A percentile compares a stretch with the other conserved stretches of the same genome.
Conservation (phyloP, 176 grass and related monocot genomes). For the Phragmites australis region DNA sequence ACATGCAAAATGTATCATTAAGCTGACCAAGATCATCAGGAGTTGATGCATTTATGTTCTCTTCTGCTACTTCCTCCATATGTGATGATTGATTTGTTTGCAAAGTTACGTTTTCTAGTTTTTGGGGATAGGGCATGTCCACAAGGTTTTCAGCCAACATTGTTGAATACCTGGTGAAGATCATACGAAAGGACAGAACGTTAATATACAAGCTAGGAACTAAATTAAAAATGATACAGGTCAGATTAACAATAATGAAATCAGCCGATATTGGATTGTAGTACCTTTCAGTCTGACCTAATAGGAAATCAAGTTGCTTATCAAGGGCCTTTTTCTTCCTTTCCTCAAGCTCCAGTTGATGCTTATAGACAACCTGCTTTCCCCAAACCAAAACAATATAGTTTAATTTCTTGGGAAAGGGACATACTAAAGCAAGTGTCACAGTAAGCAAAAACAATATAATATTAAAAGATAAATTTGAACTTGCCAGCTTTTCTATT, state of each 20-base stretch:
- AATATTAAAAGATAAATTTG: slow-evolving; percentile 8
- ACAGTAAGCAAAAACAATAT: slow-evolving; percentile 15
- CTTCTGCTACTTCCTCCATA: slow-evolving; percentile 48
- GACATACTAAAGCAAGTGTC: neutral
- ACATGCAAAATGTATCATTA: slow-evolving; percentile 27
- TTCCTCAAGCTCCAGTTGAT: slow-evolving; percentile 90
- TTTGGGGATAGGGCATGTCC: slow-evolving; percentile 53
- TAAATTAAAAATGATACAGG: neutral
- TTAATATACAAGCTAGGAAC: slow-evolving; percentile 15
- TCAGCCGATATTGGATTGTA: neutral
- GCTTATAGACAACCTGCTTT: slow-evolving; percentile 91
- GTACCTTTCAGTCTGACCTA: slow-evolving; percentile 98
- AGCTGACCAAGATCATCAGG: slow-evolving; percentile 47
- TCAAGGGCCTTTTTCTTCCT: slow-evolving; percentile 92
- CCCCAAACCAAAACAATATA: slow-evolving; percentile 19
- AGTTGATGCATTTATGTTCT: slow-evolving; percentile 30
- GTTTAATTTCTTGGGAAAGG: slow-evolving; percentile 24
- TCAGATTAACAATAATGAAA: slow-evolving; percentile 8
- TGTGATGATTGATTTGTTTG: slow-evolving; percentile 48
- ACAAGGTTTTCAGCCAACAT: slow-evolving; percentile 99
- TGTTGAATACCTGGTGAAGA: slow-evolving; percentile 80
- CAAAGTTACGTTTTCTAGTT: slow-evolving; percentile 37
- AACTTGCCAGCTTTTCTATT: slow-evolving; percentile 95
- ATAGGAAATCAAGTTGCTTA: slow-evolving; percentile 97
- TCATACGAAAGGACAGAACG: slow-evolving; percentile 28